Evolutionary conservation across 495 filamentous ascomycete species (phyloP).

Genomic region (Pseudomonodictys pantanalensis): DNA sequence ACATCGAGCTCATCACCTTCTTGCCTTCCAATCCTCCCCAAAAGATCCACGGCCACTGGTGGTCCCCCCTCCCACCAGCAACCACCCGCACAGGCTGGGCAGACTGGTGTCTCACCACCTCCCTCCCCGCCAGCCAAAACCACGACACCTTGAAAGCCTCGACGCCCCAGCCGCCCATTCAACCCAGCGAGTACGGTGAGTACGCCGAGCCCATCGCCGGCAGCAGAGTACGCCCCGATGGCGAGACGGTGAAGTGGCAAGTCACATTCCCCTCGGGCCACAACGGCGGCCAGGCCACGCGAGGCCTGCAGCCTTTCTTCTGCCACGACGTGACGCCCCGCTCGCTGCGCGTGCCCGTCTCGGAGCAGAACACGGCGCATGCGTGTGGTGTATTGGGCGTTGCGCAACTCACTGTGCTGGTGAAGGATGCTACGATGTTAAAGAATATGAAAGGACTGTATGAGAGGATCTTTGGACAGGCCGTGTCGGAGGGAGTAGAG

Average conservation of each 20-base stretch:
- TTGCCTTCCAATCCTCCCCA: conserved; percentile 43
- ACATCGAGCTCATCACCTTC: conserved; percentile 61
- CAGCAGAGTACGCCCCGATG: conserved; percentile 47
- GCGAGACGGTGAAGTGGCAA: conserved; percentile 49
- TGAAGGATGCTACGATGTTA: conserved; percentile 28
- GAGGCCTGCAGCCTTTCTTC: conserved; percentile 52
- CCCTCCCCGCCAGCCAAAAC: conserved; percentile 21
- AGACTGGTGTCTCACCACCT: conserved; percentile 54
- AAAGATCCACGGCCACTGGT: conserved; percentile 44
- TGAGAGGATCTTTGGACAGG: conserved; percentile 9
- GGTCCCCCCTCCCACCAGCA: conserved; percentile 49
- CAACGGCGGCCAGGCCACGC: conserved; percentile 19
- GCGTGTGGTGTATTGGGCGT: conserved; percentile 49
- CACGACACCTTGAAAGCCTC: conserved; percentile 27
- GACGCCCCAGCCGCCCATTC: too few species aligned
- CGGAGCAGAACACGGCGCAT: conserved; percentile 41
- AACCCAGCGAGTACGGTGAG: too few species aligned
- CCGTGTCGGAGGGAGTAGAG: conserved; percentile 1
- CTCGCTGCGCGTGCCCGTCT: conserved; percentile 45
- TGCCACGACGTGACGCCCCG: conserved; percentile 55
- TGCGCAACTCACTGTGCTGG: conserved; percentile 41
- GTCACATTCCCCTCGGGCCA: conserved; percentile 48
- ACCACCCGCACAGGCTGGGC: conserved; percentile 50
- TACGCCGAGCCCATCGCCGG: conserved; percentile 41
- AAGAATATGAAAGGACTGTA: conserved; percentile 23